Percentiles rank a stretch among this genome's conserved stretches.
phyloP scores from a whole-genome alignment of 768 basidiomycete genomes.

The Psilocybe tampanensis region DNA sequence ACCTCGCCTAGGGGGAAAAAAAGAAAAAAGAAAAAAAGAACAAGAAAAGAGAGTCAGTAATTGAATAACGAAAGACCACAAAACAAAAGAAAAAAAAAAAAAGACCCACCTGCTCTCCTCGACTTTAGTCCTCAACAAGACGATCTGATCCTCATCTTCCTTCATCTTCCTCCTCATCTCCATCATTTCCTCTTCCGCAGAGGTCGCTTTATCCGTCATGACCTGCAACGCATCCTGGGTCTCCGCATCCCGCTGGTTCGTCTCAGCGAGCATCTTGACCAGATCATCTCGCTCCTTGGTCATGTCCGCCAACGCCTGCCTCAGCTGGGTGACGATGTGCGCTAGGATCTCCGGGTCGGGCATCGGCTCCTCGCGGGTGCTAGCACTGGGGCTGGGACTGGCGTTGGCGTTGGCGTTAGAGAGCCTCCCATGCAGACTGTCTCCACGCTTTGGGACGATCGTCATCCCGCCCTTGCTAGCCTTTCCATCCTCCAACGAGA shows the following conservation, averaged over 20 bases:
- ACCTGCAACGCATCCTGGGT: slow-evolving; percentile 63
- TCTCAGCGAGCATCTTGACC: slow-evolving; percentile 47
- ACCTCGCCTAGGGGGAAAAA: slow-evolving; percentile 56
- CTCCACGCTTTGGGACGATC: slow-evolving; percentile 1
- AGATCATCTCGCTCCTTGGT: slow-evolving; percentile 77
- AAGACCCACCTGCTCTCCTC: slow-evolving; percentile 78
- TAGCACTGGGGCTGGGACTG: no score
- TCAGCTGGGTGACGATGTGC: slow-evolving; percentile 74
- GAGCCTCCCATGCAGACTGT: slow-evolving; percentile 1
- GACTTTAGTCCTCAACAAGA: slow-evolving; percentile 77
- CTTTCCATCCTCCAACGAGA: slow-evolving; percentile 1
- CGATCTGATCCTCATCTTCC: slow-evolving; percentile 80
- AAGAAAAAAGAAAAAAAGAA: not conserved
- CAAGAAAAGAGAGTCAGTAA: not conserved
- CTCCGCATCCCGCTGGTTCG: slow-evolving; percentile 57
- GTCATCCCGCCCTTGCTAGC: not conserved
- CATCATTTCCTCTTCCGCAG: slow-evolving; percentile 58
- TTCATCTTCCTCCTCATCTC: slow-evolving; percentile 51
- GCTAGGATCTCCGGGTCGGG: slow-evolving; percentile 78
- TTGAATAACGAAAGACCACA: not conserved
- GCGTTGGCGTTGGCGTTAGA: no score
- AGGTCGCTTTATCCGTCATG: slow-evolving; percentile 67
- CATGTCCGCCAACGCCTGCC: slow-evolving; percentile 61
- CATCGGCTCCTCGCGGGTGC: no score
- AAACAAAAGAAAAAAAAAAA: slow-evolving; percentile 6